A percentile compares a stretch with the other conserved stretches of the same genome.
Evolutionary conservation across 1,284 basidiomycete genomes (phyloP).

Genomic region (Cutaneotrichosporon sp.): DNA sequence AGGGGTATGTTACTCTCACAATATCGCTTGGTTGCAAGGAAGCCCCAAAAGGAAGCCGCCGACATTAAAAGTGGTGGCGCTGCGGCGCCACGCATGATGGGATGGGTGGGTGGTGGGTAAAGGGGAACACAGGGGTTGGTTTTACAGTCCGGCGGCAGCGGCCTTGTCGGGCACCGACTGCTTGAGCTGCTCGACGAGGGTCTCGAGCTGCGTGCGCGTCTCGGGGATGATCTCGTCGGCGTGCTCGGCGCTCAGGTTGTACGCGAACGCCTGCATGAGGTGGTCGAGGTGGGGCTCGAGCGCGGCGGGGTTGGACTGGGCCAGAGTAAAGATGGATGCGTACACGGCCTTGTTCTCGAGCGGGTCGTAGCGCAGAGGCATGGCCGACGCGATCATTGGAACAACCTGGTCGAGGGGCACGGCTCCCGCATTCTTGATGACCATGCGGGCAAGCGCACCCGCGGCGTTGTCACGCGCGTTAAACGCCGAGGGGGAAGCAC

Average conservation of each 20-base stretch:
- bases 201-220: slow-evolving; percentile 66
- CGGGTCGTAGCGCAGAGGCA: slow-evolving; percentile 83
- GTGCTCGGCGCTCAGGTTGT: slow-evolving; percentile 70
- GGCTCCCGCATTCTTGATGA: slow-evolving; percentile 72
- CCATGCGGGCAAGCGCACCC: slow-evolving; percentile 84
- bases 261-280: slow-evolving; percentile 73
- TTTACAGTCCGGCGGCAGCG: slow-evolving; percentile 41
- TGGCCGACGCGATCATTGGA: slow-evolving; percentile 71
- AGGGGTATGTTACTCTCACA: slow-evolving; percentile 16
- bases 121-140: not conserved
- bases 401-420: slow-evolving; percentile 83
- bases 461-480: slow-evolving; percentile 95
- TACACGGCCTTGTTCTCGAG: slow-evolving; percentile 88
- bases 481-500: slow-evolving; percentile 55
- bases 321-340: slow-evolving; percentile 81
- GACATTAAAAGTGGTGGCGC: slow-evolving; percentile 15
- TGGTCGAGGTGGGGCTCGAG: slow-evolving; percentile 74
- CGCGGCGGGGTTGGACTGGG: slow-evolving; percentile 64
- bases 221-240: slow-evolving; percentile 73
- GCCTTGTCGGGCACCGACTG: slow-evolving; percentile 46
- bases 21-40: slow-evolving; percentile 7
- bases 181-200: slow-evolving; percentile 67
- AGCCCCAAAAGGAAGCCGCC: slow-evolving; percentile 1
- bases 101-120: not conserved
- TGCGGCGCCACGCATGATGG: not conserved